Evolutionary conservation across 805 yeast genomes (phyloP).

Genomic region (Kazachstania kunashirensis): DNA sequence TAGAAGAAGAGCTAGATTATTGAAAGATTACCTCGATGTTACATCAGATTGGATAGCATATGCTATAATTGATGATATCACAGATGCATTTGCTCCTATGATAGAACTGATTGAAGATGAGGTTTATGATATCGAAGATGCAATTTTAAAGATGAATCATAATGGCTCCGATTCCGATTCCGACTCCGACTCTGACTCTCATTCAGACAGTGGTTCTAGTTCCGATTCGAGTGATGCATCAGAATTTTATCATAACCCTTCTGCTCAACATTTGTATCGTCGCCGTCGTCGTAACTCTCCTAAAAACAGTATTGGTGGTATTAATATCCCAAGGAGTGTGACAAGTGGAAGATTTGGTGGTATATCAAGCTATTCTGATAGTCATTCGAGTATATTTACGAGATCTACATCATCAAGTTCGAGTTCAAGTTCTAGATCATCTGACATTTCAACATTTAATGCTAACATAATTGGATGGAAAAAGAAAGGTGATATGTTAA

Average conservation of each 20-base stretch:
- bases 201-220: conserved; percentile 13
- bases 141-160: conserved; percentile 79
- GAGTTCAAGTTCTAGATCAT: conserved; percentile 20
- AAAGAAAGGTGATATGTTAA: conserved; percentile 86
- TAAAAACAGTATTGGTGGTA: neutral
- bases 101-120: conserved; percentile 90
- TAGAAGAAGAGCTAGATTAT: conserved; percentile 79
- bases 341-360: neutral
- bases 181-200: conserved; percentile 30
- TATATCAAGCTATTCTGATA: conserved; percentile 1
- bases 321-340: neutral
- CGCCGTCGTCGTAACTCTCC: neutral
- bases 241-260: conserved; percentile 1
- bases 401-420: conserved; percentile 12
- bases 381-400: conserved; percentile 7
- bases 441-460: conserved; percentile 31
- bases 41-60: conserved; percentile 96
- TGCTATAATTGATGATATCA: conserved; percentile 91
- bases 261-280: neutral
- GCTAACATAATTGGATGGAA: conserved; percentile 62
- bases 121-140: conserved; percentile 89
- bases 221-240: conserved; percentile 8
- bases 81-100: conserved; percentile 96
- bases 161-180: conserved; percentile 38
- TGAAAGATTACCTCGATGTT: conserved; percentile 80